These are phyloP conservation scores for Ophiocordyceps robertsii DNA, from an alignment of 2,329 filamentous ascomycete genomes.

Conservation along the genomic window DNA sequence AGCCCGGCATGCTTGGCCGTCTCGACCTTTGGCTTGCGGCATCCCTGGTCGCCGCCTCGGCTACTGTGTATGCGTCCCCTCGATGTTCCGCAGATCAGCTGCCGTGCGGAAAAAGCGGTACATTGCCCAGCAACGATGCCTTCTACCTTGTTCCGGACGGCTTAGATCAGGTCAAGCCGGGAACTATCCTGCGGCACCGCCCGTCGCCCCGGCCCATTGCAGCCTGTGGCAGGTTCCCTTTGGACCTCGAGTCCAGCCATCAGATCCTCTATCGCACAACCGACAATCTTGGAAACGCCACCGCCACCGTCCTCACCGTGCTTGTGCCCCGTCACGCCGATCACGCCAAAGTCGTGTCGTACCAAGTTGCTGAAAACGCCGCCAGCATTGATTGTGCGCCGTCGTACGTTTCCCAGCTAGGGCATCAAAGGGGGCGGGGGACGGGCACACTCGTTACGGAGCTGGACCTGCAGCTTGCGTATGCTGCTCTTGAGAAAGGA, in stretches of 20 bases:
- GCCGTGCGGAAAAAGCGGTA: too few relatives aligned
- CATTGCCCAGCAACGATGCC: not conserved
- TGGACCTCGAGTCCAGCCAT: not conserved
- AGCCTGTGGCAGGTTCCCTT: not conserved
- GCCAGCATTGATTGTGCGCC: not conserved
- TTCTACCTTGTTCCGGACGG: not conserved
- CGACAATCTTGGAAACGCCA: not conserved
- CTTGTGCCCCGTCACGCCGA: not conserved
- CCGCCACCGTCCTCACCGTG: not conserved
- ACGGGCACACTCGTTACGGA: too few relatives aligned
- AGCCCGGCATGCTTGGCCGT: too few relatives aligned
- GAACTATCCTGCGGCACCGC: not conserved
- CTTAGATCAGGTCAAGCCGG: not conserved
- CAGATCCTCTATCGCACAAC: not conserved
- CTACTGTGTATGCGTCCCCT: too few relatives aligned
- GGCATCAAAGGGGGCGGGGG: too few relatives aligned
- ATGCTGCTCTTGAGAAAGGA: conserved; percentile 20
- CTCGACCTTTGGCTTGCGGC: too few relatives aligned
- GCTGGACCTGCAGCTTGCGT: too few relatives aligned
- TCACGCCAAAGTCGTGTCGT: not conserved
- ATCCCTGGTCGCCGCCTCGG: too few relatives aligned
- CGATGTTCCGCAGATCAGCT: too few relatives aligned
- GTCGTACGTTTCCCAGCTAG: not conserved
- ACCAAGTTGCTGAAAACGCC: not conserved
- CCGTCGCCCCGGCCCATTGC: not conserved